Evolutionary conservation across 2,329 filamentous ascomycete species (phyloP).

Genomic region (Elsinoe perseae): DNA sequence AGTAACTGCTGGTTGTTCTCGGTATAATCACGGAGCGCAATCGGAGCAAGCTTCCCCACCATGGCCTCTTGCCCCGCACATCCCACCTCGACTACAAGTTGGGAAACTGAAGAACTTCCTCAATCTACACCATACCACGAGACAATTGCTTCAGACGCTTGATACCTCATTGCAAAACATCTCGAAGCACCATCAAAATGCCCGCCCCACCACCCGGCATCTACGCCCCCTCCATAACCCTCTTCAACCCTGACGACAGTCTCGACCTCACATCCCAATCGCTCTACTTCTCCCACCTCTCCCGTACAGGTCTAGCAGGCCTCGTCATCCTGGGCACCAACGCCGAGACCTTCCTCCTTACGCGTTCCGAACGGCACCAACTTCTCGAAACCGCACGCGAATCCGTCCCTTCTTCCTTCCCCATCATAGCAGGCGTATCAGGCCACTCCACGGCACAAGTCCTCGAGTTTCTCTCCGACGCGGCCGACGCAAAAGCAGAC

Average conservation of each 20-base stretch:
- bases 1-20: too few relatives aligned
- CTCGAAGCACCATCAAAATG: background rate
- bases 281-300: slow-evolving; percentile 40
- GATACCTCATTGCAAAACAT: too few relatives aligned
- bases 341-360: slow-evolving; percentile 41
- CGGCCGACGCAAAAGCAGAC: slow-evolving; percentile 35
- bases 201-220: slow-evolving; percentile 3
- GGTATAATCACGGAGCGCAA: background rate
- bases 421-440: slow-evolving; percentile 39
- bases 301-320: slow-evolving; percentile 36
- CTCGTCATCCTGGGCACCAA: slow-evolving; percentile 42
- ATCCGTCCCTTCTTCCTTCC: slow-evolving; percentile 36
- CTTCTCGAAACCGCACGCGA: slow-evolving; percentile 33
- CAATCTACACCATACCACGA: too few relatives aligned
- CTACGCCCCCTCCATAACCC: slow-evolving; percentile 36
- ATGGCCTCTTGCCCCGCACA: background rate
- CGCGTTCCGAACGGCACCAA: slow-evolving; percentile 32
- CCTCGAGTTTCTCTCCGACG: slow-evolving; percentile 37
- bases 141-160: background rate
- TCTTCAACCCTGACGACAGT: slow-evolving; percentile 36
- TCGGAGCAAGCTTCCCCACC: background rate
- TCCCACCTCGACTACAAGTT: background rate
- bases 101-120: too few relatives aligned
- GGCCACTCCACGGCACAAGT: slow-evolving; percentile 39
- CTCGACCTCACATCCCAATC: slow-evolving; percentile 37